Percentiles rank a stretch among this genome's conserved stretches.
phyloP scores from a whole-genome alignment of 371 early-diverging fungal genomes.

The Lichtheimia hyalospora region DNA sequence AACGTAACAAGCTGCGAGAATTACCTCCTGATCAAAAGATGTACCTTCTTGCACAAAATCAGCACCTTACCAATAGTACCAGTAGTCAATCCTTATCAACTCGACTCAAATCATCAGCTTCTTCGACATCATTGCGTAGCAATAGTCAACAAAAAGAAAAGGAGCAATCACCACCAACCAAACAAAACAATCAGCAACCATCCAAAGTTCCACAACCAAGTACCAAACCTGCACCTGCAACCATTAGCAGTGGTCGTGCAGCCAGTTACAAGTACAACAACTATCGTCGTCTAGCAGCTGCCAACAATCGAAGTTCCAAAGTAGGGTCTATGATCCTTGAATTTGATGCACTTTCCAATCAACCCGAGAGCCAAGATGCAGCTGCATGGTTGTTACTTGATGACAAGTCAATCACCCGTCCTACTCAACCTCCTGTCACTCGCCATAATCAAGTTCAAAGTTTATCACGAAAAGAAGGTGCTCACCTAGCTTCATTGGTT shows the following conservation, averaged over 20 bases:
- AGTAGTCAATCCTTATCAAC: background rate
- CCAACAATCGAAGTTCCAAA: slow-evolving; percentile 27
- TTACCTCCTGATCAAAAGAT: slow-evolving; percentile 50
- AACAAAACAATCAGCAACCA: background rate
- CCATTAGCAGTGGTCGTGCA: slow-evolving; percentile 25
- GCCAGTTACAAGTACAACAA: slow-evolving; percentile 36
- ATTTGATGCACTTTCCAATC: slow-evolving; percentile 44
- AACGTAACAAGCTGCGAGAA: slow-evolving; percentile 51
- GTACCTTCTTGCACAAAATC: slow-evolving; percentile 53
- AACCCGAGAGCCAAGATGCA: slow-evolving; percentile 25
- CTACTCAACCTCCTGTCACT: slow-evolving; percentile 1
- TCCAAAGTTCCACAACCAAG: background rate
- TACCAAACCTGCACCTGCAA: background rate
- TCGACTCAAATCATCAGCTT: slow-evolving; percentile 12
- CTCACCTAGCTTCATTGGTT: slow-evolving; percentile 19
- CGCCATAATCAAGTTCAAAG: slow-evolving; percentile 19
- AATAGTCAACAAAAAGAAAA: slow-evolving; percentile 12
- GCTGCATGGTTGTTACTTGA: slow-evolving; percentile 40
- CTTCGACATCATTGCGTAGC: slow-evolving; percentile 14
- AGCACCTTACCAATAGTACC: slow-evolving; percentile 35
- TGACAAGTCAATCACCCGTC: slow-evolving; percentile 18
- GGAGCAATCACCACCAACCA: background rate
- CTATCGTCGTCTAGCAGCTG: slow-evolving; percentile 17
- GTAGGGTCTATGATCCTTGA: slow-evolving; percentile 52
- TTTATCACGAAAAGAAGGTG: slow-evolving; percentile 36